These are phyloP conservation scores for Theobroma cacao DNA, from an alignment of 345 rosid genomes.

Conservation along the genomic window DNA sequence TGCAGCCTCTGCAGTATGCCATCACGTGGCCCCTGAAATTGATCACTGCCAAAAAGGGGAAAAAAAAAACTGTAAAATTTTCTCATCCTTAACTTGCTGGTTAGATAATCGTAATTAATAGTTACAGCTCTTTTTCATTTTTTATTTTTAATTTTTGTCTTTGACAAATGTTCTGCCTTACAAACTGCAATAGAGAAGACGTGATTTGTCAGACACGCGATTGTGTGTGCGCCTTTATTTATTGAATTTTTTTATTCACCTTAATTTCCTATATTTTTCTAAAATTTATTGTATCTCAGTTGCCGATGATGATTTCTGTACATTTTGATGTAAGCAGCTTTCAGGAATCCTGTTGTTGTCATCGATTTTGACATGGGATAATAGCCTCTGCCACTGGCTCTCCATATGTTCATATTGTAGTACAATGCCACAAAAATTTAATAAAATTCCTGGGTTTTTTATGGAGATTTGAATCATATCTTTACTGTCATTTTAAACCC, in stretches of 20 bases:
- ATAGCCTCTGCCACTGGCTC: no score
- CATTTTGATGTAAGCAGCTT: not conserved
- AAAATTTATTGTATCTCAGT: not conserved
- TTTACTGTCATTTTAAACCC: no score
- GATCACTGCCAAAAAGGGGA: not conserved
- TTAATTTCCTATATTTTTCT: not conserved
- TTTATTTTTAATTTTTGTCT: not conserved
- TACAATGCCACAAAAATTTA: no score
- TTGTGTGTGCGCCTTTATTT: not conserved
- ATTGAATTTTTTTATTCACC: not conserved
- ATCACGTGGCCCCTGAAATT: constrained; percentile 4
- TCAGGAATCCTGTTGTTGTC: not conserved
- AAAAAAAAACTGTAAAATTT: not conserved
- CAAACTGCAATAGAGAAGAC: not conserved
- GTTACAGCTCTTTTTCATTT: not conserved
- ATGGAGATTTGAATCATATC: no score
- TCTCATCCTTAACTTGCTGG: not conserved
- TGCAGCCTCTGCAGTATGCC: not conserved
- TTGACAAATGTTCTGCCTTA: no score
- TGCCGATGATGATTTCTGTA: not conserved
- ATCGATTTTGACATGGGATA: not conserved
- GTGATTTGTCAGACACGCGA: constrained; percentile 24
- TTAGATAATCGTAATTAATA: not conserved
- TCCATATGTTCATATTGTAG: no score
- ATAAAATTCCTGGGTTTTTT: no score